A percentile compares a stretch with the other conserved stretches of the same genome.
Conservation (phyloP, 106 monocot genomes). For the Cymbidium sinense region DNA sequence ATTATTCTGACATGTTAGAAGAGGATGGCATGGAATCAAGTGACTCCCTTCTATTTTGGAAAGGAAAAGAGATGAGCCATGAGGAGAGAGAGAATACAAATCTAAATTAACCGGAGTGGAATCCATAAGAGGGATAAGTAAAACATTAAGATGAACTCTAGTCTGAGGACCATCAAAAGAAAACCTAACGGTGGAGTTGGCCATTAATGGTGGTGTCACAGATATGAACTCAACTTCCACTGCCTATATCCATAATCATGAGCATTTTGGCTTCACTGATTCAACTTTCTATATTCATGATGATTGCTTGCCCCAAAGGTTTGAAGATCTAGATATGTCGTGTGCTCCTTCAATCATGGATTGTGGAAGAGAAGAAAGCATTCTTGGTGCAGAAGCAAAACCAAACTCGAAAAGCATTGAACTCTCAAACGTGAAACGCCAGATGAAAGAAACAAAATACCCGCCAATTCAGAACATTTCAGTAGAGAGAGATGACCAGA, state of each 20-base stretch:
- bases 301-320: conserved; percentile 14
- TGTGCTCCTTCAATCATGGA: conserved; percentile 83
- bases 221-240: conserved; percentile 10
- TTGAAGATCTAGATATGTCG: too few relatives aligned
- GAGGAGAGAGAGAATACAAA: conserved; percentile 30
- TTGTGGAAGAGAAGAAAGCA: conserved; percentile 27
- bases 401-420: conserved; percentile 10
- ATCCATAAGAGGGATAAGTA: background rate
- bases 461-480: conserved; percentile 23
- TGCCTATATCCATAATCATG: background rate
- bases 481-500: conserved; percentile 22
- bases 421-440: conserved; percentile 12
- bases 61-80: conserved; percentile 6
- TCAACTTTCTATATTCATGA: conserved; percentile 15
- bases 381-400: conserved; percentile 24
- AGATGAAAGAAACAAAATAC: conserved; percentile 23
- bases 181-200: conserved; percentile 48
- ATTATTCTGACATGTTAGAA: too few relatives aligned
- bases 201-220: background rate
- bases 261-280: conserved; percentile 15
- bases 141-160: conserved; percentile 18
- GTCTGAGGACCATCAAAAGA: conserved; percentile 56
- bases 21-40: conserved; percentile 45
- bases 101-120: conserved; percentile 1
- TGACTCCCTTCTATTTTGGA: conserved; percentile 44